Percentiles rank a stretch among this genome's conserved stretches.
Conservation (phyloP, 768 basidiomycete species). For the Dendrothele bispora region DNA sequence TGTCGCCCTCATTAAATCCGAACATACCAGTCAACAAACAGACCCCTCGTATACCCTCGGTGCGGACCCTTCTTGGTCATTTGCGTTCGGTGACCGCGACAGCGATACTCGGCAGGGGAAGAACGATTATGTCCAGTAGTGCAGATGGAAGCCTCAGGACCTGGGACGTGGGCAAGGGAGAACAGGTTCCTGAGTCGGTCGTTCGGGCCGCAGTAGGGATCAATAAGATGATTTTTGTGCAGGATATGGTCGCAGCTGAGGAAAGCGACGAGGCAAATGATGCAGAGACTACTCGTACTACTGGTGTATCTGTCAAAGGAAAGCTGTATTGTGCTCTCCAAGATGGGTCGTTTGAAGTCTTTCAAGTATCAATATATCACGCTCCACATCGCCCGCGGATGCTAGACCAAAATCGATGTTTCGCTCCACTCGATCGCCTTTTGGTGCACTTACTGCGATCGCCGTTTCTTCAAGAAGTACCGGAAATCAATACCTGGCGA, state of each 20-base stretch:
- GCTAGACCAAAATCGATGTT: conserved; percentile 27
- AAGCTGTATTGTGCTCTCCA: conserved; percentile 55
- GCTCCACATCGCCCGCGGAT: conserved; percentile 21
- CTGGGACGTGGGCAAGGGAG: conserved; percentile 67
- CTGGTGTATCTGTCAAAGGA: conserved; percentile 49
- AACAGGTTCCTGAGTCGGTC: conserved; percentile 43
- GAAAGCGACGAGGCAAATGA: conserved; percentile 12
- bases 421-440: conserved; percentile 16
- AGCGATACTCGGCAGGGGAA: conserved; percentile 63
- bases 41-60: conserved; percentile 43
- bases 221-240: conserved; percentile 38
- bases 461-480: conserved; percentile 33
- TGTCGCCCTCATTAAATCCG: conserved; percentile 14
- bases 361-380: conserved; percentile 56
- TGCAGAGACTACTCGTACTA: conserved; percentile 17
- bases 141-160: conserved; percentile 69
- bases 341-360: conserved; percentile 52
- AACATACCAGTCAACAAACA: neutral
- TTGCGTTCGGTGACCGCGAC: conserved; percentile 62
- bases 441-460: conserved; percentile 43
- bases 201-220: conserved; percentile 37
- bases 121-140: conserved; percentile 63
- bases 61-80: conserved; percentile 66
- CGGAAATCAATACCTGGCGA: neutral
- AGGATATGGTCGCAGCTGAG: conserved; percentile 11